Base-by-base conservation (phyloP, 257 asterid genomes). In the Sherardia arvensis region DNA sequence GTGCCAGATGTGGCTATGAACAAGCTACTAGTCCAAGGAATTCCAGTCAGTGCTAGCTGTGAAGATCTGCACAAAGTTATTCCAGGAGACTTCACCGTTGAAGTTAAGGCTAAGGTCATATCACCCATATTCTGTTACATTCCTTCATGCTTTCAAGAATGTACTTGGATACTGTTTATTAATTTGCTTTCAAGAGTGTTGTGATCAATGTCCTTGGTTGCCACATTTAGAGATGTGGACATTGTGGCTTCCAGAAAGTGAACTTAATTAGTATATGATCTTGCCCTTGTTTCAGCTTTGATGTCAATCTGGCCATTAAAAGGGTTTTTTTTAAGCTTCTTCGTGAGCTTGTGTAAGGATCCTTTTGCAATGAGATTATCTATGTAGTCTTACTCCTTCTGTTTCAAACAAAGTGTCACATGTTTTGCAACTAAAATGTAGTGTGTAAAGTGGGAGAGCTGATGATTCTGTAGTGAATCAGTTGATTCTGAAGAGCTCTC, bases 41-140 rank as follows among this genome's bases (percentile, higher is more conserved):
- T 93, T 62, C 97, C 99, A 18, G 17, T 63, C 36, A 78, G 67
- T 65, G 66, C 87, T 70, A 66, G 29, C 53, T 67, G 69, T 68
- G 57, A 81, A 65, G 96, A 93, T 74, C 74, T 90, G 74, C 83
- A 73, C 81, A 69, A 75, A 63, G 57, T 93, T 69, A 73, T 93
- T 69, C 84, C 88, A 43, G 99, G 96, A 49, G 73, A 85, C 63
- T 93, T 80, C 69, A 71, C 79, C 30, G 32, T 90, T 61, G 84
- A 93, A 80, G 72, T 79, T 61, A 93, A 87, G 97, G 95, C 87
- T 63, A 49, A 73, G 12, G n/a, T n/a, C n/a, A n/a, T n/a, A n/a
- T n/a, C n/a, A n/a, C n/a, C n/a, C n/a, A n/a, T 9, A 11, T 23
- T 17, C 34, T 22, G 5, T 65, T 36, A 26, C 58, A 12, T 67